Base-by-base conservation (phyloP, 2,329 filamentous ascomycete species). In the Cordyceps sp. region DNA sequence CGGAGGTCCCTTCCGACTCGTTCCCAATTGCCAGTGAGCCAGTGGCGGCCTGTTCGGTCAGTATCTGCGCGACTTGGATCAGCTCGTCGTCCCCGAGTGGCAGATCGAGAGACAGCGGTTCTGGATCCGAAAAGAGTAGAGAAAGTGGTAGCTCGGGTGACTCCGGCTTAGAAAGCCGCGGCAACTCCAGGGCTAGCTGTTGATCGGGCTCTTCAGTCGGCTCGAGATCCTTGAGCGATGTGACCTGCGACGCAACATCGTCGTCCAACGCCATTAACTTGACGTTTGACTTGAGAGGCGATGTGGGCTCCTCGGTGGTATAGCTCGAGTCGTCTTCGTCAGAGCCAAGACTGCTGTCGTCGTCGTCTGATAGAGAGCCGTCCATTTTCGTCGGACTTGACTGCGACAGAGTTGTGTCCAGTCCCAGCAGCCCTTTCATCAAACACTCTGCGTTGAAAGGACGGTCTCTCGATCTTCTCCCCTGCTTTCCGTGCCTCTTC, bases 1-100 rank as follows among this genome's bases (percentile, higher is more conserved):
- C 33, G 13, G 33, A 36, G 10, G 42, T 39, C 27, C 37, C 36
- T 19, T 36, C 37, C 10, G 39, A 44, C 4, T 44, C 41, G 29
- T 41, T 45, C 21, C 37, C 45, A 26, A 58, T 47, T 13, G 54
- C 51, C 19, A 69, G 42, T 12, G 46, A 56, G 1, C 72, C 66
- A 9, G 62, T 69, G 3, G 70, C 63, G 16, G 76, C 66, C 46
- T 84, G 78, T 37, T 81, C 75, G 3, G 74, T 75, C n/a, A 83
- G 53, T 24, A 82, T 67, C 43, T 83, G 78, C 0, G 75, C 77
- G 18, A 78, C 62, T 32, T 71, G 69, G 22, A 83, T 70, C 36
- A 69, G 61, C 26, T 79, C 73, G 3, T 72, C 64, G 33, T 76
- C 71, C 2, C 59, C 53, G 13, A 64, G 48, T 9, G 57, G 52